phyloP scores from a whole-genome alignment of 192 early-diverging fungal species.

The Linnemannia zychae region DNA sequence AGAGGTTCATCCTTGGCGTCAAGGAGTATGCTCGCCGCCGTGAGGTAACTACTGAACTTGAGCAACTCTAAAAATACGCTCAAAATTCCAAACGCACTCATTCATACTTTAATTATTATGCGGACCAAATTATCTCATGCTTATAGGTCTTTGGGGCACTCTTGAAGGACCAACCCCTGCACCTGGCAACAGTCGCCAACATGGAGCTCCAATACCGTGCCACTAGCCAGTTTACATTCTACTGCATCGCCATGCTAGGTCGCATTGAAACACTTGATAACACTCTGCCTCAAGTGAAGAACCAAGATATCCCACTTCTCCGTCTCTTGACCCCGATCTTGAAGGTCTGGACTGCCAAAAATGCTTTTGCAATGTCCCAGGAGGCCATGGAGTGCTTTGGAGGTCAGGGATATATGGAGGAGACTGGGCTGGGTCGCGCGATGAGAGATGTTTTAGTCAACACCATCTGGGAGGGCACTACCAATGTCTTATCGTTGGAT shows the following conservation, averaged over 20 bases:
- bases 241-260: conserved; percentile 69
- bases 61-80: too few relatives aligned
- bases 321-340: conserved; percentile 77
- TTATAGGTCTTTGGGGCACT: conserved; percentile 64
- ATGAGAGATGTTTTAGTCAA: conserved; percentile 74
- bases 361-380: conserved; percentile 59
- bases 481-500: conserved; percentile 77
- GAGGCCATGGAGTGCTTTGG: conserved; percentile 79
- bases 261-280: conserved; percentile 55
- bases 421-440: conserved; percentile 68
- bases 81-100: background rate
- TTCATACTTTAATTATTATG: background rate
- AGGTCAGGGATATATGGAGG: conserved; percentile 84
- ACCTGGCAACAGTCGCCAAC: conserved; percentile 69
- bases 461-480: conserved; percentile 84
- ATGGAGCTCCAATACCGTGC: conserved; percentile 68
- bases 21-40: conserved; percentile 69
- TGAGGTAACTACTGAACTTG: too few relatives aligned
- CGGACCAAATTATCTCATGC: background rate
- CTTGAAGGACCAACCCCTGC: conserved; percentile 71
- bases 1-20: conserved; percentile 64
- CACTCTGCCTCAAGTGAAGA: conserved; percentile 34
- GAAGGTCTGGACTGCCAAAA: conserved; percentile 71
- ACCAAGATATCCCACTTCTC: conserved; percentile 58
- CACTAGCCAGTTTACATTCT: conserved; percentile 69